A percentile compares a stretch with the other conserved stretches of the same genome.
These are phyloP conservation scores for Aspergillus thermomutatus DNA, from an alignment of 2,329 filamentous ascomycete species.

Conservation along the genomic window DNA sequence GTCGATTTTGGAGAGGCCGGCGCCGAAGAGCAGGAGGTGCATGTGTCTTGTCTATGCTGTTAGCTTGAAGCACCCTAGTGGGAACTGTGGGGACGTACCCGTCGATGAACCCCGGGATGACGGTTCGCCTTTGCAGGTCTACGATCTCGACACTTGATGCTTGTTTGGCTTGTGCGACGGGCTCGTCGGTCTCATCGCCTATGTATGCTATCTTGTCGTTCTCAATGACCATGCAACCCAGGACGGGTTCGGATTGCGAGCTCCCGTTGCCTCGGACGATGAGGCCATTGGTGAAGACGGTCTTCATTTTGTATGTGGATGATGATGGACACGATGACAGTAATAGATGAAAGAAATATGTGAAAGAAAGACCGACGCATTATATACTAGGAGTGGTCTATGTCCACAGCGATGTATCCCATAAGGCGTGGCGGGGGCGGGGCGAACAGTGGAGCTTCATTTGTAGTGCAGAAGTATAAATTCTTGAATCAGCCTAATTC, in stretches of 20 bases:
- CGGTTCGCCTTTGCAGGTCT: constrained; percentile 36
- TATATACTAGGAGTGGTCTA: neutral
- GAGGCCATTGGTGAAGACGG: constrained; percentile 13
- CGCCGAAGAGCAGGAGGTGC: constrained; percentile 46
- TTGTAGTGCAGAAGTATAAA: neutral
- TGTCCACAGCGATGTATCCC: neutral
- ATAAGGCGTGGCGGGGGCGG: neutral
- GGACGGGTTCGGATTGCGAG: neutral
- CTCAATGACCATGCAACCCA: constrained; percentile 34
- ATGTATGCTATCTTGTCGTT: constrained; percentile 41
- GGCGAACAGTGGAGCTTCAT: neutral
- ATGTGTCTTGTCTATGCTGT: constrained; percentile 15
- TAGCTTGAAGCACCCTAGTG: no score
- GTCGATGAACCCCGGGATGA: constrained; percentile 49
- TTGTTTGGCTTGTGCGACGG: constrained; percentile 11
- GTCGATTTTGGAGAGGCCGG: constrained; percentile 44
- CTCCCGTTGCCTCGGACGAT: constrained; percentile 4
- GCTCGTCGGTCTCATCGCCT: constrained; percentile 29
- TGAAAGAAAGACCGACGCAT: neutral
- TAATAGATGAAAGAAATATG: neutral
- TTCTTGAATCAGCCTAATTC: neutral
- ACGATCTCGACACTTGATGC: constrained; percentile 11
- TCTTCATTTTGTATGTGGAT: constrained; percentile 10
- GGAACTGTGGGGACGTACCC: no score
- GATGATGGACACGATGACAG: neutral